phyloP scores from a whole-genome alignment of 352 stramenopile genomes.

The Phytophthora pistaciae region DNA sequence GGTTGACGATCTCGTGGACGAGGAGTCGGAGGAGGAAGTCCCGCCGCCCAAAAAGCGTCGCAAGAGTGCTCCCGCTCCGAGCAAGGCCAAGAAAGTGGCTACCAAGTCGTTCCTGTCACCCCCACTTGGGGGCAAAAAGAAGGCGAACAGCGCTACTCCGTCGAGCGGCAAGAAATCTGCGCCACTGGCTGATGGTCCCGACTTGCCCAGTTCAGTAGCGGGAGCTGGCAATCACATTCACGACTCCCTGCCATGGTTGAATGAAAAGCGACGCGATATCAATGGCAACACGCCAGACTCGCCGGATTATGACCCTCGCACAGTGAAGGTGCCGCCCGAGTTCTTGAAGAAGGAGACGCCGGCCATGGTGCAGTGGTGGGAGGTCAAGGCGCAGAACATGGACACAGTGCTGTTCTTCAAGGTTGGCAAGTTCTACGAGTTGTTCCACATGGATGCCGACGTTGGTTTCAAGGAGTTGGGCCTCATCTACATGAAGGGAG shows the following conservation, averaged over 20 bases:
- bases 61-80: constrained; percentile 41
- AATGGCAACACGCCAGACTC: constrained; percentile 84
- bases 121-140: constrained; percentile 36
- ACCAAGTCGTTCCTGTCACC: constrained; percentile 53
- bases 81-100: constrained; percentile 34
- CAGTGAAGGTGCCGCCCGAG: constrained; percentile 89
- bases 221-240: constrained; percentile 87
- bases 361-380: constrained; percentile 99
- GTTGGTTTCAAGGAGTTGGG: constrained; percentile 96
- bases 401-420: constrained; percentile 99
- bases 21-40: constrained; percentile 54
- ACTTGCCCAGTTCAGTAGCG: constrained; percentile 47
- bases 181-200: constrained; percentile 26
- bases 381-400: constrained; percentile 97
- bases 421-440: constrained; percentile 97
- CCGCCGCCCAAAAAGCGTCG: constrained; percentile 50
- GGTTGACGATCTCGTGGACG: constrained; percentile 50
- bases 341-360: constrained; percentile 94
- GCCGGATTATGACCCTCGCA: constrained; percentile 94
- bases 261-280: constrained; percentile 88
- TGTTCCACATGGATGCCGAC: constrained; percentile 99
- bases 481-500: constrained; percentile 99
- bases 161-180: constrained; percentile 43
- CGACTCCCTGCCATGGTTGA: constrained; percentile 94
- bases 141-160: constrained; percentile 23